These are phyloP conservation scores for Iris pallida DNA, from an alignment of 116 monocot genomes.

Conservation along the genomic window DNA sequence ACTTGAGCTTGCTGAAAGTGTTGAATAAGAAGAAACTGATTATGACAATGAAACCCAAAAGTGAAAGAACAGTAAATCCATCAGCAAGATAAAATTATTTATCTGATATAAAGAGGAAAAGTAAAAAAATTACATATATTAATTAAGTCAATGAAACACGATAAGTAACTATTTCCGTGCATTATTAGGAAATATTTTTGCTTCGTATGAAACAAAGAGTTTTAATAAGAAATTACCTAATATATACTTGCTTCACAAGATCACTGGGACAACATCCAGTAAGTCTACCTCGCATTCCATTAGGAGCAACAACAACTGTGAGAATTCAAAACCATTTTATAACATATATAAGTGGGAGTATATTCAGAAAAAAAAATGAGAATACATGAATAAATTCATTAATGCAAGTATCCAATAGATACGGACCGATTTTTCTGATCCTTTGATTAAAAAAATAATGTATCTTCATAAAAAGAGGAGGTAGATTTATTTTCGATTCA, in stretches of 20 bases:
- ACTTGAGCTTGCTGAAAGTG: conserved; percentile 52
- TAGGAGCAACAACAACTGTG: conserved; percentile 86
- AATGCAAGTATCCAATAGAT: no score
- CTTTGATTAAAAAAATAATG: no score
- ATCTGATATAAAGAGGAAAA: background rate
- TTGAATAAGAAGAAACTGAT: conserved; percentile 13
- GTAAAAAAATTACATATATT: background rate
- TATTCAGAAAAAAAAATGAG: background rate
- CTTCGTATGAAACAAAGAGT: background rate
- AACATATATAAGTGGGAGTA: background rate
- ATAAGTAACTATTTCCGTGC: background rate
- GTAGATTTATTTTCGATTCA: no score
- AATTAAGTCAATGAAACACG: background rate
- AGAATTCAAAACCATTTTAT: conserved; percentile 2
- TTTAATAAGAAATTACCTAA: conserved; percentile 38
- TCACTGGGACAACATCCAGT: conserved; percentile 82
- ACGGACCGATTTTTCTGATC: no score
- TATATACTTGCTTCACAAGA: conserved; percentile 84
- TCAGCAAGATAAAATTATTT: background rate
- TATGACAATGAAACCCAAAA: background rate
- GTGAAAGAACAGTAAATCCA: background rate
- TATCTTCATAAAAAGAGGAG: no score
- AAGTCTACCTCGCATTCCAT: conserved; percentile 86
- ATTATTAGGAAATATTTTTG: background rate
- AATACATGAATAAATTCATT: no score